Evolutionary conservation across 1,284 basidiomycete genomes (phyloP), one percentile per base, ranked within the genome.

Genomic region (Spongispora temasekensis): DNA sequence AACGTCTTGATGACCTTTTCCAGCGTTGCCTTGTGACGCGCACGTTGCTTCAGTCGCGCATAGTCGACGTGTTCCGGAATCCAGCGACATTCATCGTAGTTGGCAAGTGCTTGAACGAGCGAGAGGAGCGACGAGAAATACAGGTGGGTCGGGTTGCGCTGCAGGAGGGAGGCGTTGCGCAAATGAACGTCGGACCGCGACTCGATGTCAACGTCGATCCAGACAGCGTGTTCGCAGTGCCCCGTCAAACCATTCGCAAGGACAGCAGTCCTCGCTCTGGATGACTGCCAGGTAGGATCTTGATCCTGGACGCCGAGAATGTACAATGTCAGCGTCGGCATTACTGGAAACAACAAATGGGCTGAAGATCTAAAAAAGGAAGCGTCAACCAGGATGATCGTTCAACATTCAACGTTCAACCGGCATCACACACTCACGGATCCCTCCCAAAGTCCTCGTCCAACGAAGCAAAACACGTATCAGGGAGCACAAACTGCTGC

Each of bases 1-100:
- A 85, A 65, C 6, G 81, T 85, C 73, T 85, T 85, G 46, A 80
- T 83, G n/a, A 86, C 79, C 7, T 76, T 72, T 67, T 85, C 82
- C 56, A 82, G 71, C 51, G 79, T 74, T 61, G 80, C 80, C 67
- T 83, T 84, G 58, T 85, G 81, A 31, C 83, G 76, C 60, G 82
- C 85, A 5, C 80, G 77, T 55, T 83, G 81, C 61, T 83, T 82
- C 53, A 86, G 69, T 2, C 82, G 76, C 59, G 78, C 80, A 61
- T 83, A 86, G 60, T 85, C 83, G 56, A 82, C 67, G 58, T 73
- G 76, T 32, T 81, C 79, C 23, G 81, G 76, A 58, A 78, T 75
- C 63, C 80, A 81, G 17, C 82, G 76, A 56, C 81, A 83, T 60
- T 82, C 80, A 61, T 83, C 82, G 59, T 84, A 83, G 23, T 78